Evolutionary conservation across 2,329 filamentous ascomycete species (phyloP).

Genomic region (Sporothrix brunneoviolacea): DNA sequence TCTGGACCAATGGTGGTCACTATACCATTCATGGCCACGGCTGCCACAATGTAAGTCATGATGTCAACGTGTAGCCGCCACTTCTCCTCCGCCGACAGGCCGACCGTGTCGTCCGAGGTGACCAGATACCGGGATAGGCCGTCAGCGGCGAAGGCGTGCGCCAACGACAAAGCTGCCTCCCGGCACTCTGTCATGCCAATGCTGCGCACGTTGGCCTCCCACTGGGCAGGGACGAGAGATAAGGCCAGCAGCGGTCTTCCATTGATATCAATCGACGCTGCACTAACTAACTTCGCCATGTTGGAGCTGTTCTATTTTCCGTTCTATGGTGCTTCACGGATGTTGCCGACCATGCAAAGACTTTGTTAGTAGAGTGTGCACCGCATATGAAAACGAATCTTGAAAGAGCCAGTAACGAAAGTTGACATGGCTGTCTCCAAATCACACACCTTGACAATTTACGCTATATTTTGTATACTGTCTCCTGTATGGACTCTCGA

Average conservation of each 20-base stretch:
- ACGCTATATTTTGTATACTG: slow-evolving; percentile 47
- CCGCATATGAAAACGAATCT: too few relatives aligned
- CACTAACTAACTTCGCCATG: slow-evolving; percentile 36
- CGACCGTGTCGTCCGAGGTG: slow-evolving; percentile 49
- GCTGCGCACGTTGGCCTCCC: slow-evolving; percentile 53
- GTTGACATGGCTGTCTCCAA: too few relatives aligned
- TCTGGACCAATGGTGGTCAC: slow-evolving; percentile 69
- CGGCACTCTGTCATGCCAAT: slow-evolving; percentile 62
- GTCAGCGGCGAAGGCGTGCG: slow-evolving; percentile 71
- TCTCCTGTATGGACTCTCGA: slow-evolving; percentile 50
- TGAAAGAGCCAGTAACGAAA: too few relatives aligned
- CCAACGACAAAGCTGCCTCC: slow-evolving; percentile 63
- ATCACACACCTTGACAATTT: too few relatives aligned
- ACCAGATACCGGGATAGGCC: slow-evolving; percentile 69
- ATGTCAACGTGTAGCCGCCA: slow-evolving; percentile 73
- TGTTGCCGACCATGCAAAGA: too few relatives aligned
- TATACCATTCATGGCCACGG: slow-evolving; percentile 66
- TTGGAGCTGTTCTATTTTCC: slow-evolving; percentile 22
- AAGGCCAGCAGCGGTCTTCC: too few relatives aligned
- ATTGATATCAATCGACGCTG: too few relatives aligned
- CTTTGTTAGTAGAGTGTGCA: too few relatives aligned
- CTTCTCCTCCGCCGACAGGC: slow-evolving; percentile 57
- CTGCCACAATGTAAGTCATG: slow-evolving; percentile 69
- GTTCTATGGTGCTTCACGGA: background rate
- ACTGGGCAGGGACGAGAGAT: slow-evolving; percentile 47